phyloP scores from a whole-genome alignment of 202 grass and related monocot species.

The Schoenoplectus triqueter region DNA sequence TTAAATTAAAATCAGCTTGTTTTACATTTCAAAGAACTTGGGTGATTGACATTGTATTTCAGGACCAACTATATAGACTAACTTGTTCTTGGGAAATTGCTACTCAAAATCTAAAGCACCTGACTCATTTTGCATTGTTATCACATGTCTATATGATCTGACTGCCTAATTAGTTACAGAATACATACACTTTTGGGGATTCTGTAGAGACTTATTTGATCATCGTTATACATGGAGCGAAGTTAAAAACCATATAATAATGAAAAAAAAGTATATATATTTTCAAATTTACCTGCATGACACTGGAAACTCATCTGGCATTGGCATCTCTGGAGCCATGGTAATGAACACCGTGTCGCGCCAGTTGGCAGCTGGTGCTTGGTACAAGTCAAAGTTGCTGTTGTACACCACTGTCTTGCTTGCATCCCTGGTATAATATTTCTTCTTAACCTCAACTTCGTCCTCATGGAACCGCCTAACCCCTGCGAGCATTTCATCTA shows the following conservation, averaged over 20 bases:
- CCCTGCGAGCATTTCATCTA: conserved; percentile 47
- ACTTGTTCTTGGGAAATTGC: not conserved
- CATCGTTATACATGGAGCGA: not conserved
- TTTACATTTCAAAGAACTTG: not conserved
- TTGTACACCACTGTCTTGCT: conserved; percentile 36
- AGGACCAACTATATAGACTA: too few species aligned
- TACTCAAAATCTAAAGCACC: not conserved
- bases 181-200: not conserved
- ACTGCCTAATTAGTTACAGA: too few species aligned
- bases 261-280: not conserved
- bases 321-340: conserved; percentile 45
- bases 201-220: not conserved
- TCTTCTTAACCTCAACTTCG: not conserved
- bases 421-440: conserved; percentile 42
- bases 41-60: not conserved
- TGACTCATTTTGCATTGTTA: too few species aligned
- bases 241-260: not conserved
- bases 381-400: conserved; percentile 55
- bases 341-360: conserved; percentile 39
- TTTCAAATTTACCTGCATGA: conserved; percentile 36
- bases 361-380: conserved; percentile 43
- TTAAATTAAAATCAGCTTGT: not conserved
- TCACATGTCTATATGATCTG: too few species aligned
- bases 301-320: conserved; percentile 46
- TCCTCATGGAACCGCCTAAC: conserved; percentile 51